Evolutionary conservation across 176 grass and related monocot species (phyloP).

Genomic region (Otatea glauca): DNA sequence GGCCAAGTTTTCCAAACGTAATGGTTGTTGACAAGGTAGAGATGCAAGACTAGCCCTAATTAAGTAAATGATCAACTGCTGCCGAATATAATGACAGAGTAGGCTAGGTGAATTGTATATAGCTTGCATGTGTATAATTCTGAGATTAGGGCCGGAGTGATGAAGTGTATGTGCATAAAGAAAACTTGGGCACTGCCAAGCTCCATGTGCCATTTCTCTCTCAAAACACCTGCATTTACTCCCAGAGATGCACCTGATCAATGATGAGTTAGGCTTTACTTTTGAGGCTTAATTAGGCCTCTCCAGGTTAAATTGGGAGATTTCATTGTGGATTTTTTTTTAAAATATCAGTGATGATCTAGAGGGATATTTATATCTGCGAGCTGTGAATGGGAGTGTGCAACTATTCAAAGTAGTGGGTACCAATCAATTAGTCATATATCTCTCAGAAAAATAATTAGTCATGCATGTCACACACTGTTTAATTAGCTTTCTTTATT

Average conservation of each 20-base stretch:
- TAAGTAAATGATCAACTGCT: constrained; percentile 20
- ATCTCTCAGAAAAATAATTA: not conserved
- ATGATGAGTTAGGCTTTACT: not conserved
- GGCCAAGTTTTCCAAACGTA: not conserved
- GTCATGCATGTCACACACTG: not conserved
- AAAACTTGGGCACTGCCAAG: not conserved
- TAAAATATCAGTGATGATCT: not conserved
- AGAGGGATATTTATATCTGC: not conserved
- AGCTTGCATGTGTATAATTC: constrained; percentile 3
- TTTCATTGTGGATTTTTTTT: not conserved
- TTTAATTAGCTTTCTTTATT: not conserved
- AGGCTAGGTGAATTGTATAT: constrained; percentile 28
- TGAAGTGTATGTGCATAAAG: constrained; percentile 18
- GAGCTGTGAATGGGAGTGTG: not conserved
- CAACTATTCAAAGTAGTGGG: constrained; percentile 1
- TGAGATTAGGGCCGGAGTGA: not conserved
- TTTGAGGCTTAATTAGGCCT: constrained; percentile 10
- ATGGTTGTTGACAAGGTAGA: constrained; percentile 23
- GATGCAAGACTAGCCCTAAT: constrained; percentile 9
- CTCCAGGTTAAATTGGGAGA: not conserved
- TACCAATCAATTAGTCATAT: constrained; percentile 4
- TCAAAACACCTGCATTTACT: not conserved
- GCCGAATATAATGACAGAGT: not conserved
- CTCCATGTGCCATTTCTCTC: constrained; percentile 35
- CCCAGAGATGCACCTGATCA: not conserved